phyloP scores from a whole-genome alignment of 495 filamentous ascomycete species.

The Penicillium diatomitis region DNA sequence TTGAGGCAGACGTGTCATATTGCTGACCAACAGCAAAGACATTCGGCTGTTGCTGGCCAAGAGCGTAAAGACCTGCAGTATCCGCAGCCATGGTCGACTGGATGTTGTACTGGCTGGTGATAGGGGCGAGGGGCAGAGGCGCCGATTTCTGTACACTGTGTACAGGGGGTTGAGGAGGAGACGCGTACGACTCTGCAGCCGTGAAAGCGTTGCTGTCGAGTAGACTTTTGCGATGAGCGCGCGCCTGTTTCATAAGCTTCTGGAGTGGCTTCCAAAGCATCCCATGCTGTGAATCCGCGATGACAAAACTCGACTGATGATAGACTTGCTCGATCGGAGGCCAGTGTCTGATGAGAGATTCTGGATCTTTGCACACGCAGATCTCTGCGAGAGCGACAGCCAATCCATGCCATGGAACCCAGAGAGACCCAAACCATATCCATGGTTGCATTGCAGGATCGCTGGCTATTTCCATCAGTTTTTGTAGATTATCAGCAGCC shows the following conservation, averaged over 20 bases:
- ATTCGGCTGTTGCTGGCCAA: not conserved
- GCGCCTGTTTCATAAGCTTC: slow-evolving; percentile 49
- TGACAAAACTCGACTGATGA: slow-evolving; percentile 37
- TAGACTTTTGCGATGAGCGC: slow-evolving; percentile 14
- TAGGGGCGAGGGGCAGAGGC: not conserved
- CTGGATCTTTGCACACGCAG: slow-evolving; percentile 51
- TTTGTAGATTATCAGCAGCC: slow-evolving; percentile 23
- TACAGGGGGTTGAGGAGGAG: too few species aligned
- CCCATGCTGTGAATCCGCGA: slow-evolving; percentile 45
- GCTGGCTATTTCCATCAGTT: slow-evolving; percentile 9
- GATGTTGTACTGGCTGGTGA: not conserved
- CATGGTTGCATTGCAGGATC: slow-evolving; percentile 21
- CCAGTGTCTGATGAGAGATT: slow-evolving; percentile 66
- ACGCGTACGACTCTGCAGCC: not conserved
- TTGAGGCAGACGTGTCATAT: not conserved
- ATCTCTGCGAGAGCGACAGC: slow-evolving; percentile 58
- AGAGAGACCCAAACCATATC: slow-evolving; percentile 32
- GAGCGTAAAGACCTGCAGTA: not conserved
- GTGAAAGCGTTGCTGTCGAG: not conserved
- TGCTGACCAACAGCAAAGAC: slow-evolving; percentile 2
- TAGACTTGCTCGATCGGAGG: slow-evolving; percentile 52
- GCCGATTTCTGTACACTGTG: too few species aligned
- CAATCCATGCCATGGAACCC: slow-evolving; percentile 40
- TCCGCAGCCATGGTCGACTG: not conserved
- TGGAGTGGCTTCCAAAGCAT: slow-evolving; percentile 63